Conservation (phyloP, 73 alveolate species). For the Breviolum minutum region DNA sequence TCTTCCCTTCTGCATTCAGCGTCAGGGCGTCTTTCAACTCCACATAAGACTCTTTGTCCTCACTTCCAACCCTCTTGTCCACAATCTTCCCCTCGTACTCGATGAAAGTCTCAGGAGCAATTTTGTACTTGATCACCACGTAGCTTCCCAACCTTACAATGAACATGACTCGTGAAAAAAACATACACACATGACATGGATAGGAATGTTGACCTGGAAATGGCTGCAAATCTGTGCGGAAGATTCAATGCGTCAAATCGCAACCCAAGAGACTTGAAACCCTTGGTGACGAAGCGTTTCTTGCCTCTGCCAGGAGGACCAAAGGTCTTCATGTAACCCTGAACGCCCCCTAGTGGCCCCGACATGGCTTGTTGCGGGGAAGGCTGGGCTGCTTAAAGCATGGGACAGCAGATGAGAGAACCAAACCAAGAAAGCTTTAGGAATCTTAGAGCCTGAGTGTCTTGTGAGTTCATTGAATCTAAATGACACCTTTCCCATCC, state of each 20-base stretch:
- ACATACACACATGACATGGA: neutral
- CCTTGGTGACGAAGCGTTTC: conserved; percentile 75
- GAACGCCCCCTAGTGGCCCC: conserved; percentile 82
- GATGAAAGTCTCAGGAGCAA: conserved; percentile 64
- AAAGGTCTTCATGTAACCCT: conserved; percentile 77
- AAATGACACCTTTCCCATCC: too few relatives aligned
- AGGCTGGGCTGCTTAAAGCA: neutral
- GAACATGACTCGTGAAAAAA: neutral
- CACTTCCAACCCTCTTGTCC: conserved; percentile 88
- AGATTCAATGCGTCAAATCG: neutral
- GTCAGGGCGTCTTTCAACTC: conserved; percentile 81
- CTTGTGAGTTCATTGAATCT: too few relatives aligned
- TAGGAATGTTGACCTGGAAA: too few relatives aligned
- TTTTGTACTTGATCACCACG: conserved; percentile 81
- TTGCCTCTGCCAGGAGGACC: conserved; percentile 95
- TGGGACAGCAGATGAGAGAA: too few relatives aligned
- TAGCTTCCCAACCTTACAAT: conserved; percentile 61
- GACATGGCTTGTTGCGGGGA: conserved; percentile 17
- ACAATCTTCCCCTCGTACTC: conserved; percentile 86
- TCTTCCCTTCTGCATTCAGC: conserved; percentile 64
- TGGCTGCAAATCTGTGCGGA: too few relatives aligned
- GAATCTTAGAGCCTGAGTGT: too few relatives aligned
- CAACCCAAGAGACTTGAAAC: conserved; percentile 41
- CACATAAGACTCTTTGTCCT: conserved; percentile 87
- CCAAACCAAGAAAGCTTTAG: too few relatives aligned